These are phyloP conservation scores for Claviceps sp. DNA, from an alignment of 2,329 filamentous ascomycete genomes.

Conservation along the genomic window DNA sequence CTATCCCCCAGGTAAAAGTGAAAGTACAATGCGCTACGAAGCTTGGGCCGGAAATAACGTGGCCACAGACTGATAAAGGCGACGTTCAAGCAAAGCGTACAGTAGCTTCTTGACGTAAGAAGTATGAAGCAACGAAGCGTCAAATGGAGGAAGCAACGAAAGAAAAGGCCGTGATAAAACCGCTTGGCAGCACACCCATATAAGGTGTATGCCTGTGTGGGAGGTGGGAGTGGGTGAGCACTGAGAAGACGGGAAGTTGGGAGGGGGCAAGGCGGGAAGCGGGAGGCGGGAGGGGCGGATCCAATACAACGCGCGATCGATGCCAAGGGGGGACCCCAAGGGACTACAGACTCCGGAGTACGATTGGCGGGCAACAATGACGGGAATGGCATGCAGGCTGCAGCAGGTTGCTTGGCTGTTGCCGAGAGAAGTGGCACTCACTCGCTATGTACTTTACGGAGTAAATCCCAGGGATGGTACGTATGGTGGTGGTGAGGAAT, in stretches of 20 bases:
- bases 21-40: not conserved
- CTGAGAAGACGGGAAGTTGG: not conserved
- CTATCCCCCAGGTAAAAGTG: not conserved
- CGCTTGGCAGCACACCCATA: not conserved
- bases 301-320: slow-evolving; percentile 3
- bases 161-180: not conserved
- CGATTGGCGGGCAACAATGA: not conserved
- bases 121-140: not conserved
- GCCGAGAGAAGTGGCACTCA: not conserved
- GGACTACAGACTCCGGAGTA: not conserved
- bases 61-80: not conserved
- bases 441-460: not conserved
- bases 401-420: not conserved
- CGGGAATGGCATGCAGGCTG: slow-evolving; percentile 9
- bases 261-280: not conserved
- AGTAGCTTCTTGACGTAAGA: not conserved
- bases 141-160: not conserved
- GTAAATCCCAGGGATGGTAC: slow-evolving; percentile 15
- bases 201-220: not conserved
- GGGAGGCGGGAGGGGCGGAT: slow-evolving; percentile 3
- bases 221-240: not conserved
- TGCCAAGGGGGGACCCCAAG: not conserved
- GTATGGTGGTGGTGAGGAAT: slow-evolving; percentile 16
- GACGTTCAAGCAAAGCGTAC: not conserved
- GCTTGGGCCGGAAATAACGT: slow-evolving; percentile 4